Conservation (phyloP, 345 rosid species). For the Clarkia xantiana region DNA sequence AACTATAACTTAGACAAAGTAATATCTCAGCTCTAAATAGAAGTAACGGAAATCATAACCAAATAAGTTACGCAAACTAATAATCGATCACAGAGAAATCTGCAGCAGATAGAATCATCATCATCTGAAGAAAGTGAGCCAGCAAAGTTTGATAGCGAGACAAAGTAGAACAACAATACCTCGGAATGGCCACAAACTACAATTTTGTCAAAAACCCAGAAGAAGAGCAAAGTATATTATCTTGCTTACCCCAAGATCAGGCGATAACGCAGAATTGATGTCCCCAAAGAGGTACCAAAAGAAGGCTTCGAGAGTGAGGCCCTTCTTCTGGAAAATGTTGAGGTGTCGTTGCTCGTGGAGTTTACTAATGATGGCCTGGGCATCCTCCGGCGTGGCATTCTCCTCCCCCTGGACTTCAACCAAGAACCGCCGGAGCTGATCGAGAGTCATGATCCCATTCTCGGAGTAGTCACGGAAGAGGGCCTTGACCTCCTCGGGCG, state of each 20-base stretch:
- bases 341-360: conserved; percentile 40
- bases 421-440: conserved; percentile 31
- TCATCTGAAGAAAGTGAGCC: no score
- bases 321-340: conserved; percentile 32
- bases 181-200: no score
- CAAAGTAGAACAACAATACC: no score
- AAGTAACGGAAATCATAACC: no score
- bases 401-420: conserved; percentile 22
- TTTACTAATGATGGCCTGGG: conserved; percentile 16
- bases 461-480: conserved; percentile 24
- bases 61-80: no score
- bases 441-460: conserved; percentile 25
- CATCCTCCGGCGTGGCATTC: conserved; percentile 26
- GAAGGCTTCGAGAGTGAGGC: conserved; percentile 38
- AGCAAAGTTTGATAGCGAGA: no score
- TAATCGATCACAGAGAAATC: no score
- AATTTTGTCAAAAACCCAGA: neutral
- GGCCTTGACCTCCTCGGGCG: conserved; percentile 24
- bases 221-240: neutral
- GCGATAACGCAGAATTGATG: conserved; percentile 18
- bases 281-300: conserved; percentile 42
- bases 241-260: conserved; percentile 15
- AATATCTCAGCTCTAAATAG: no score
- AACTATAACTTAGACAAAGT: no score
- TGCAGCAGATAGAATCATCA: no score